Evolutionary conservation across 257 asterid species (phyloP), one percentile per base, ranked within the genome.

Genomic region (Gentiana macrophylla): DNA sequence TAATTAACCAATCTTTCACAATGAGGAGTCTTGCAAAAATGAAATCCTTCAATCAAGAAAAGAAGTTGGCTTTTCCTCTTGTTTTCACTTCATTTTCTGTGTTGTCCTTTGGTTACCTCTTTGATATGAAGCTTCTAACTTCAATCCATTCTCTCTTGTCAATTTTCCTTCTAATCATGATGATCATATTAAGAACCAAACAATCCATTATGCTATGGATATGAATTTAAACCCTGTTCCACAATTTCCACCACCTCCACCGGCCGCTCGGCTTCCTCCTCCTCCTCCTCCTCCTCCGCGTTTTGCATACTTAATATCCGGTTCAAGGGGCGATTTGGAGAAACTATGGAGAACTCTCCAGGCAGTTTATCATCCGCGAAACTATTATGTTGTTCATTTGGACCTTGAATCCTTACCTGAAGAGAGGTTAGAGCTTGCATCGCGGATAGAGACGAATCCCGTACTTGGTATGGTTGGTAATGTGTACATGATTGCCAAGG

Each of bases 311-410:
- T 51, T 86, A 67, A 66, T 89, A 63, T 80, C 97, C 15, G 97
- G 95, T 46, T 89, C 97, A 35, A 84, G 53, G 69, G 95, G 94
- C 6, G 98, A 87, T 73, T 52, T 91, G 0, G 94, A 91, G 6
- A 84, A 81, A 70, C 86, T 89, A 13, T 89, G 94, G 95, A 86
- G 96, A 76, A 81, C 95, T 10, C 81, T 91, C 57, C 86, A 59
- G 47, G 70, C 98, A 0, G 3, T 91, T 32, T 91, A 91, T 63
- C 98, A 91, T 70, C 98, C 98, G 0, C 44, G 93, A 70, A 91
- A 91, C 65, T 88, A 88, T 71, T 91, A 91, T 52, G 76, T 84
- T 49, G 82, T 91, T 54, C 98, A 91, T 80, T 69, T 91, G 68
- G 98, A 91, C 77, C 78, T 83, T 24, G 95, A 91, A 77, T 77